Conservation (phyloP, 495 filamentous ascomycete genomes). For the Bacidia rubella region DNA sequence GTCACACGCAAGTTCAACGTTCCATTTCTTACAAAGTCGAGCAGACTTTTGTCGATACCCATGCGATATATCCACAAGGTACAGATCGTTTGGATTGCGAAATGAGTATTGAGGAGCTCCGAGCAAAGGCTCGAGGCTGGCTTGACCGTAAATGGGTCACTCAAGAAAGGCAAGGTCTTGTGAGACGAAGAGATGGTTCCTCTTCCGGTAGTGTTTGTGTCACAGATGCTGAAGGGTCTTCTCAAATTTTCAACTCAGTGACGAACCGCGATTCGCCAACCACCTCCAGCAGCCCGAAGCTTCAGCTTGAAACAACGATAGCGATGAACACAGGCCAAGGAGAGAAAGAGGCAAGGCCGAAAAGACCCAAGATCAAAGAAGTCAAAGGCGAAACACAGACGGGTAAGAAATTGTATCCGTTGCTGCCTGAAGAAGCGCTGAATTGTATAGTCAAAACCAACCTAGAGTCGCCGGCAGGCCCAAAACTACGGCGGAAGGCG, state of each 20-base stretch:
- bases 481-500: constrained; percentile 64
- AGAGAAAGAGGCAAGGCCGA: constrained; percentile 28
- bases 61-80: constrained; percentile 67
- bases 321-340: constrained; percentile 27
- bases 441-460: constrained; percentile 68
- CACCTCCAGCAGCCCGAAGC: background rate
- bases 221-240: too few species aligned
- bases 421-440: constrained; percentile 7
- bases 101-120: constrained; percentile 80
- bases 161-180: constrained; percentile 9
- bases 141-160: constrained; percentile 51
- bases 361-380: constrained; percentile 63
- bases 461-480: constrained; percentile 67
- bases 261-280: too few species aligned
- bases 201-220: too few species aligned
- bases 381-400: constrained; percentile 71
- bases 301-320: constrained; percentile 8
- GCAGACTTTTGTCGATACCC: constrained; percentile 72
- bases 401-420: constrained; percentile 36
- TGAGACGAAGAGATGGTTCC: too few species aligned
- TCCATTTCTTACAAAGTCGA: constrained; percentile 66
- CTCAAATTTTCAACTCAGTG: too few species aligned
- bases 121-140: constrained; percentile 69
- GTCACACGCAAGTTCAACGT: constrained; percentile 56
- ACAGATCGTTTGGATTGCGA: constrained; percentile 49